These are phyloP conservation scores for Aspergillus sp. DNA, from an alignment of 2,329 filamentous ascomycete genomes.

Conservation along the genomic window DNA sequence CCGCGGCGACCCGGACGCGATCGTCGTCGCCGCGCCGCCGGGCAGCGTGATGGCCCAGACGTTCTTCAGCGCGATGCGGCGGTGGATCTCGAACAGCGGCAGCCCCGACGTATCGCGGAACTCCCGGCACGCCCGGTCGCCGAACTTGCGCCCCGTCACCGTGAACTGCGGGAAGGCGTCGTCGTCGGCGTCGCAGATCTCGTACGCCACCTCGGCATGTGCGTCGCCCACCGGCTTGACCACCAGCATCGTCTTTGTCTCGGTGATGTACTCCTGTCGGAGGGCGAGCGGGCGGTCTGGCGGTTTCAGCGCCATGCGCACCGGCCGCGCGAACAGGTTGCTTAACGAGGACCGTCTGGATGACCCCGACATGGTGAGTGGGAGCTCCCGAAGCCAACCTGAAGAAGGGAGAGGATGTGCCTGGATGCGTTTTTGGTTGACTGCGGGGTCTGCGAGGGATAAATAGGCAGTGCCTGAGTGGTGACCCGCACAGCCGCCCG, in stretches of 20 bases:
- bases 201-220: slow-evolving; percentile 12
- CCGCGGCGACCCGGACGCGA: slow-evolving; percentile 10
- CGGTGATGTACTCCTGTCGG: slow-evolving; percentile 22
- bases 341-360: neutral
- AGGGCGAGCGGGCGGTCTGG: slow-evolving; percentile 21
- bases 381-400: too few species aligned
- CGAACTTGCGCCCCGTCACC: slow-evolving; percentile 24
- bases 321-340: neutral
- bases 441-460: too few species aligned
- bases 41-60: slow-evolving; percentile 23
- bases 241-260: slow-evolving; percentile 20
- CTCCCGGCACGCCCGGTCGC: slow-evolving; percentile 22
- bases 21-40: slow-evolving; percentile 15
- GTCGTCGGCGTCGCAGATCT: slow-evolving; percentile 21
- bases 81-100: slow-evolving; percentile 27
- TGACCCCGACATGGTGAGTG: too few species aligned
- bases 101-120: slow-evolving; percentile 29
- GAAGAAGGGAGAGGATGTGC: too few species aligned
- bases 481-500: too few species aligned
- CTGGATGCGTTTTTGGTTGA: too few species aligned
- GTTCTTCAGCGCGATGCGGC: slow-evolving; percentile 11
- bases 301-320: slow-evolving; percentile 14
- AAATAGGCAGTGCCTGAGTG: too few species aligned
- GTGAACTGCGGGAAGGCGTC: slow-evolving; percentile 24
- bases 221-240: slow-evolving; percentile 20